Base-by-base conservation (phyloP, 2,329 filamentous ascomycete species). In the Coniosporium tulheliwenetii region DNA sequence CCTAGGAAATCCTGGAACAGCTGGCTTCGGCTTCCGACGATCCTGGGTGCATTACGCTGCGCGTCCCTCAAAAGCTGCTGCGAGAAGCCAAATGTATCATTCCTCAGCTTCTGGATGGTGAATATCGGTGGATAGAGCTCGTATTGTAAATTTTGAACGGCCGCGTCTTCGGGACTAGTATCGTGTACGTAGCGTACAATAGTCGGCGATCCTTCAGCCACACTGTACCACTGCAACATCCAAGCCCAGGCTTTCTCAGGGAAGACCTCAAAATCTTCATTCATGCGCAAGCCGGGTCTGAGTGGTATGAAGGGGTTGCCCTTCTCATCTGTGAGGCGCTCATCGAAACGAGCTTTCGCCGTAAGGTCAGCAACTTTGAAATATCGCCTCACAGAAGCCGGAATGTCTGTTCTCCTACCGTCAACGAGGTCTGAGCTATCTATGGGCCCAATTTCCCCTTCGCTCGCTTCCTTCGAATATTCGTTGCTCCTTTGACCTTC, bases 101-200 rank as follows among this genome's bases (percentile, higher is more conserved):
- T 69, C 56, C 78, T 79, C 1, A 96, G 67, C 48, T 89, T 85
- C 54, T 93, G 77, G 44, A 96, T 69, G 1, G 79, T 85, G 57
- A 95, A 84, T 36, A 94, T 70, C 0, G 85, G 85, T 4, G 87
- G 91, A 52, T 86, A 77, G 34, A 85, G 68, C 61, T 96, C 91
- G 57, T 81, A 93, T 50, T 81, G 67, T 37, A 94, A 63, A 47
- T 93, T 85, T 33, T 75, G 65, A 2, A 63, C 52, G 12, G 62
- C 61, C n/a, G 62, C 53, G 2, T 69, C 70, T 34, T 74, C 70
- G 1, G 69, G 65, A 7, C 77, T 71, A 29, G 81, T 86, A 58
- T 94, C 81, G 59, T 89, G 81, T 32, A 82, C 86, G 48, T 72
- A 73, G 44, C 91, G 78, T 37, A 76, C 63, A 47, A 96, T 86